phyloP scores from a whole-genome alignment of 2,329 filamentous ascomycete genomes.

The Dactylonectria macrodidyma region DNA sequence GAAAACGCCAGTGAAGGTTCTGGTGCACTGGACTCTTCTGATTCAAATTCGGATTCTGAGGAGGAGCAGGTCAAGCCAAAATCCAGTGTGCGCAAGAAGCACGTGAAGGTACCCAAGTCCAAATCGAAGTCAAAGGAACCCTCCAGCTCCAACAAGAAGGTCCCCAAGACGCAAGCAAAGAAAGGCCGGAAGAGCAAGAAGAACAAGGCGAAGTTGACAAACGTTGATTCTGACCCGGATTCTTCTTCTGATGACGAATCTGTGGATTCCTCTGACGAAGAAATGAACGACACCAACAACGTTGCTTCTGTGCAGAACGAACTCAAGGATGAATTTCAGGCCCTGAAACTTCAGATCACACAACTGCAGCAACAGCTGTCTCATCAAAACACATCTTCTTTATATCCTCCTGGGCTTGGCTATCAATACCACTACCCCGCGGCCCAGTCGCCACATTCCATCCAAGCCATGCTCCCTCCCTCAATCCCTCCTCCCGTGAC shows the following conservation, averaged over 20 bases:
- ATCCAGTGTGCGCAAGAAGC: background rate
- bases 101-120: constrained; percentile 27
- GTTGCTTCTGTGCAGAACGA: constrained; percentile 25
- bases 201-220: constrained; percentile 24
- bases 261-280: constrained; percentile 34
- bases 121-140: constrained; percentile 13
- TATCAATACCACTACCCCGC: constrained; percentile 10
- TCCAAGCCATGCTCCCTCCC: constrained; percentile 3
- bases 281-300: constrained; percentile 31
- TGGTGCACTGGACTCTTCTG: constrained; percentile 28
- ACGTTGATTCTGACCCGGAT: constrained; percentile 39
- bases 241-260: constrained; percentile 46
- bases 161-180: constrained; percentile 23
- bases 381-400: constrained; percentile 14
- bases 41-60: constrained; percentile 38
- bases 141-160: constrained; percentile 16
- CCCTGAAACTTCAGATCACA: constrained; percentile 48
- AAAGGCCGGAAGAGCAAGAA: constrained; percentile 26
- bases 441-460: constrained; percentile 3
- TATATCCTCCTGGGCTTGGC: constrained; percentile 9
- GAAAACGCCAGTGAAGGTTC: constrained; percentile 32
- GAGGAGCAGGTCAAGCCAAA: constrained; percentile 36
- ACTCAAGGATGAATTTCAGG: constrained; percentile 49
- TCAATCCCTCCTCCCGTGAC: background rate
- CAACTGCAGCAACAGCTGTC: constrained; percentile 45